Evolutionary conservation across 805 yeast genomes (phyloP).

Genomic region (Metschnikowia cerradonensis): DNA sequence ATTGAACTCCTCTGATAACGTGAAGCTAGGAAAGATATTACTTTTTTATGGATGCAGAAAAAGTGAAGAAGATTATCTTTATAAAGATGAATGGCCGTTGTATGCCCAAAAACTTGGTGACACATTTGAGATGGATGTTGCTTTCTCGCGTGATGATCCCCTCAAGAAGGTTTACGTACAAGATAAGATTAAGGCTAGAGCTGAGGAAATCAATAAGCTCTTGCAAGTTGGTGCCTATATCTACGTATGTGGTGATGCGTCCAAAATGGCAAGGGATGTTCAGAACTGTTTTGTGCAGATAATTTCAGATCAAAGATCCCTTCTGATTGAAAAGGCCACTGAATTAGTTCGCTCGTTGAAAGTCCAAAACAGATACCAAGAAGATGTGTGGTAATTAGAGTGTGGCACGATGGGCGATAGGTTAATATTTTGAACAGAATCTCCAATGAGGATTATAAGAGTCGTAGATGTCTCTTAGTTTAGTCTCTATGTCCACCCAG

Average conservation of each 20-base stretch:
- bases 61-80: conserved; percentile 74
- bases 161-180: conserved; percentile 75
- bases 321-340: conserved; percentile 64
- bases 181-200: conserved; percentile 58
- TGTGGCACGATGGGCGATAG: background rate
- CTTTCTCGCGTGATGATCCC: conserved; percentile 74
- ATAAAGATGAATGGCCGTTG: conserved; percentile 84
- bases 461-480: conserved; percentile 17
- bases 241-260: conserved; percentile 97
- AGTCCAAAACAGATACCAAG: conserved; percentile 86
- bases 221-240: conserved; percentile 71
- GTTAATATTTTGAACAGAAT: background rate
- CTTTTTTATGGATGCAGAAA: conserved; percentile 88
- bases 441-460: conserved; percentile 8
- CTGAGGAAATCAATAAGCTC: conserved; percentile 51
- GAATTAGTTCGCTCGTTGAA: conserved; percentile 75
- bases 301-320: conserved; percentile 56
- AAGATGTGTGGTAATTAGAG: conserved; percentile 81
- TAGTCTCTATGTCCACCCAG: conserved; percentile 44
- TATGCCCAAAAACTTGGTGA: conserved; percentile 59
- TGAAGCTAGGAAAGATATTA: conserved; percentile 60
- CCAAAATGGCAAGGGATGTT: conserved; percentile 93
- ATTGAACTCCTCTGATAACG: conserved; percentile 27
- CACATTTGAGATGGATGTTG: conserved; percentile 68
- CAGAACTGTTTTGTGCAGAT: conserved; percentile 64